Evolutionary conservation across 2,329 filamentous ascomycete genomes (phyloP).

Genomic region (Verticillium isaacii): DNA sequence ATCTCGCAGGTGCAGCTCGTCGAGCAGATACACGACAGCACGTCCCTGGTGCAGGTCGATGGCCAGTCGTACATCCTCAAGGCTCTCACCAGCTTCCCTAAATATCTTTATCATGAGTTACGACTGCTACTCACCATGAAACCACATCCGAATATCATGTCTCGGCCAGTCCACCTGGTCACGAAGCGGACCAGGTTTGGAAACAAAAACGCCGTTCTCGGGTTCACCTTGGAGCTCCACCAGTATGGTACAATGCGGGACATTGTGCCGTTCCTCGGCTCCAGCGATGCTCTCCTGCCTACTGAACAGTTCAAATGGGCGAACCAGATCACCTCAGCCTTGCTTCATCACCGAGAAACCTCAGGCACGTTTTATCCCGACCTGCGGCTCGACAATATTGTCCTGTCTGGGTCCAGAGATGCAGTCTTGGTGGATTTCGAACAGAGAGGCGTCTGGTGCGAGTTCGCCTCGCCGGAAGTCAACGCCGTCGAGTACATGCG

Average conservation of each 20-base stretch:
- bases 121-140: constrained; percentile 47
- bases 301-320: constrained; percentile 49
- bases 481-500: constrained; percentile 55
- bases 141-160: constrained; percentile 48
- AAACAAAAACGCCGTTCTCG: constrained; percentile 48
- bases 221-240: constrained; percentile 53
- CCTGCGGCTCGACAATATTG: constrained; percentile 55
- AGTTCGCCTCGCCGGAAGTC: constrained; percentile 56
- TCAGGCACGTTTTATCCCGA: constrained; percentile 51
- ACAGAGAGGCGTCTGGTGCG: constrained; percentile 58
- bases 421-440: constrained; percentile 58
- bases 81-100: constrained; percentile 50
- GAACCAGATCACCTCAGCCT: constrained; percentile 44
- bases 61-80: constrained; percentile 49
- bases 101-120: constrained; percentile 59
- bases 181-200: constrained; percentile 53
- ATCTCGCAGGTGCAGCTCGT: constrained; percentile 45
- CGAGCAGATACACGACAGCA: constrained; percentile 53
- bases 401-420: constrained; percentile 41
- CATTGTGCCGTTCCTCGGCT: constrained; percentile 44
- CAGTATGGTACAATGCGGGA: constrained; percentile 50
- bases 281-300: constrained; percentile 36
- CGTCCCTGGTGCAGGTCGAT: constrained; percentile 46
- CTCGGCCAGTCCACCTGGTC: constrained; percentile 46
- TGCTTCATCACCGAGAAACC: constrained; percentile 43